Base-by-base conservation (phyloP, 2,329 filamentous ascomycete species). In the Corinectria fuckeliana region DNA sequence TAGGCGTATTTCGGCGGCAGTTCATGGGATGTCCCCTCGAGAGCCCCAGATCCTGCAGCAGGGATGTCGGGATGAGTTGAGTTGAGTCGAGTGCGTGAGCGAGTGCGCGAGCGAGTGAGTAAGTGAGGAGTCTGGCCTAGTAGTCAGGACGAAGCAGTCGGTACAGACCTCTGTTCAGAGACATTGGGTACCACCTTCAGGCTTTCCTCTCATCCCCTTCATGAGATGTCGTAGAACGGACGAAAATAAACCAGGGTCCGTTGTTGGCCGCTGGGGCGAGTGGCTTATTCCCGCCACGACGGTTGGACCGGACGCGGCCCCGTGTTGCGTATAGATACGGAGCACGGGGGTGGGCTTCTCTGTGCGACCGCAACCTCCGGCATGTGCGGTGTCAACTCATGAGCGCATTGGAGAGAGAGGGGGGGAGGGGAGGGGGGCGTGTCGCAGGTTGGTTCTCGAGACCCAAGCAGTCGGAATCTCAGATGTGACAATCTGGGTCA, bases 391-490 rank as follows among this genome's bases (percentile, higher is more conserved):
- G 56, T 63, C 63, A 61, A 62, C 60, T 44, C 45, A 41, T 11
- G 39, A 30, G 25, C 11, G 48, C n/a, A 50, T 8, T 21, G 48
- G 48, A 21, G 45, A 16, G 7, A 13, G 30, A 3, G 8, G 14
- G 32, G 48, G 48, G 32, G 45, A 16, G 7, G 20, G 30, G 7
- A 13, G 21, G 14, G 7, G 9, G 20, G 36, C 9, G 21, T 13
- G 28, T 41, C 20, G n/a, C 36, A 13, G n/a, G 45, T 41, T 56
- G 61, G 65, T 58, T 68, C 63, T 54, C 62, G 56, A 58, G 64
- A 63, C 56, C 68, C 68, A 69, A 68, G 52, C 66, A 66, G 56
- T 66, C 68, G 68, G 68, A 64, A 63, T 59, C 44, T 61, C 42
- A 63, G 59, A 67, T 67, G 48, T 68, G 67, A 69, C 66, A 62